Evolutionary conservation across 2,329 filamentous ascomycete genomes (phyloP), one percentile per base, ranked within the genome.

Genomic region (Botrytis byssoidea): DNA sequence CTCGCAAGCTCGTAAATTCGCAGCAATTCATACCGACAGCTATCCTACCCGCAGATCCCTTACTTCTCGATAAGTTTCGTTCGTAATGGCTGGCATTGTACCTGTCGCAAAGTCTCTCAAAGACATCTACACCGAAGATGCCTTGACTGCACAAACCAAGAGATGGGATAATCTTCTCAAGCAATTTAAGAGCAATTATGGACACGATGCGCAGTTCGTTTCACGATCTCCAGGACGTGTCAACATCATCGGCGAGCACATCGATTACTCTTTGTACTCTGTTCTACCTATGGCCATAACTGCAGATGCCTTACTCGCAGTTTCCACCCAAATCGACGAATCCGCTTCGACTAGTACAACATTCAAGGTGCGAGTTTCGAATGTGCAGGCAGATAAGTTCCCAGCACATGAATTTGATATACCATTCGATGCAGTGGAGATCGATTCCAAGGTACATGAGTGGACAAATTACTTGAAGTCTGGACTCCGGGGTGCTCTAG

Each of bases 401-500:
- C 88, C 92, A 2, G 83, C 90, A 1, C 89, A 89, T 77, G 89
- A 93, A 78, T 97, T 98, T 81, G 87, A 90, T 64, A 87, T 98
- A 14, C 88, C 92, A 3, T 81, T 81, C 66, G 85, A 87, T 75
- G 84, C 88, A 18, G 87, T 95, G n/a, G 88, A 92, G 35, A 97
- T 99, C 79, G 94, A 98, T 82, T 88, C 93, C 12, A 90, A 90
- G 29, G 88, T 92, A 78, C 92, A 97, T 77, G 94, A 98, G 84
- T 99, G 96, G 96, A 93, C 94, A 74, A 99, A 98, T 82, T 99
- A 99, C 86, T 98, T 99, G 89, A 97, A 96, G 85, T 93, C 94
- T 71, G 96, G 96, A 0, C 86, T 98, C 68, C 86, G 89, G 51
- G 96, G 95, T 44, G 95, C 95, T 0, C 84, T 97, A 73, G 89